phyloP scores from a whole-genome alignment of 2,329 filamentous ascomycete genomes.

The Alternaria ethzedia region DNA sequence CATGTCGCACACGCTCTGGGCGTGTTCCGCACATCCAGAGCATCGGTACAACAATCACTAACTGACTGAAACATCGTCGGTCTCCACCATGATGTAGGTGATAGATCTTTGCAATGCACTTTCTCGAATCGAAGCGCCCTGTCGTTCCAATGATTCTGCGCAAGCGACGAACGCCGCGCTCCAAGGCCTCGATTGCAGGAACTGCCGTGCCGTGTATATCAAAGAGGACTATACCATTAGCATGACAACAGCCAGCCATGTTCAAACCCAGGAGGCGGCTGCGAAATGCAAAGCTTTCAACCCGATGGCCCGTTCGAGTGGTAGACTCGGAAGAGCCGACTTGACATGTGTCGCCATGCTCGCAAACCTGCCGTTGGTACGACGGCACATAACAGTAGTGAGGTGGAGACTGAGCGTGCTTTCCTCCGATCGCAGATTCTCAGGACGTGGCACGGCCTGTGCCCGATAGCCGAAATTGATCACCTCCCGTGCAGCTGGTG shows the following conservation, averaged over 20 bases:
- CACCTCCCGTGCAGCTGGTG: not conserved
- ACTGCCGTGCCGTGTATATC: not conserved
- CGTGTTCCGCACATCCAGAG: not conserved
- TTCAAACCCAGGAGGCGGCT: not conserved
- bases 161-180: not conserved
- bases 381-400: not conserved
- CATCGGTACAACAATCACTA: not conserved
- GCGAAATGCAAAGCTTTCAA: not conserved
- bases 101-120: not conserved
- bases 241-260: not conserved
- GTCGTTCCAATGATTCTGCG: not conserved
- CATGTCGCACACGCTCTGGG: not conserved
- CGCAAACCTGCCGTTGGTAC: not conserved
- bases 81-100: conserved; percentile 2
- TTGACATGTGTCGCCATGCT: not conserved
- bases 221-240: not conserved
- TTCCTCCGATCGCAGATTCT: not conserved
- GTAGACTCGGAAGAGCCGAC: not conserved
- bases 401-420: not conserved
- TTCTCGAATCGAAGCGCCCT: not conserved
- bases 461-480: conserved; percentile 1
- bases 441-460: not conserved
- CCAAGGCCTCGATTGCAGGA: not conserved
- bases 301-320: not conserved
- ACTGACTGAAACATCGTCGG: not conserved